These are phyloP conservation scores for Aureobasidium sp. DNA, from an alignment of 2,329 filamentous ascomycete species.

Conservation along the genomic window DNA sequence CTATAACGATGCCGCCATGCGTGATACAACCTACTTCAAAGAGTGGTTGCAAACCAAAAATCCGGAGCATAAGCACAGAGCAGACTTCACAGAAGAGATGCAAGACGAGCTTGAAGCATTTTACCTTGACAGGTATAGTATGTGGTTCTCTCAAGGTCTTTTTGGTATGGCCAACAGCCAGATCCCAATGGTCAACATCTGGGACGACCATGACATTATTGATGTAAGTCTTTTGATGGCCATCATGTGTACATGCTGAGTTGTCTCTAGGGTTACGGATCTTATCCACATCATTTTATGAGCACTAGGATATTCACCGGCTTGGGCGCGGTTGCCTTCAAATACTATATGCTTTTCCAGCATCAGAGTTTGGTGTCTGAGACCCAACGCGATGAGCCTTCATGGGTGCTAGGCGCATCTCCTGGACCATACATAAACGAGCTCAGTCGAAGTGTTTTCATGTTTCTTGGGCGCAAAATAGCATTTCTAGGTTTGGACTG, in stretches of 20 bases:
- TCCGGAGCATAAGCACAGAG: slow-evolving; percentile 68
- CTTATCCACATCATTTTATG: slow-evolving; percentile 90
- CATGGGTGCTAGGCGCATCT: slow-evolving; percentile 74
- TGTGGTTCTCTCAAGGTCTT: slow-evolving; percentile 94
- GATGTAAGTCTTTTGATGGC: slow-evolving; percentile 31
- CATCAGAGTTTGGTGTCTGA: slow-evolving; percentile 83
- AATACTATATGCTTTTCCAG: slow-evolving; percentile 98
- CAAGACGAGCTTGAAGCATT: slow-evolving; percentile 83
- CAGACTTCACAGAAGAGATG: slow-evolving; percentile 72
- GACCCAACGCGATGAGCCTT: slow-evolving; percentile 75
- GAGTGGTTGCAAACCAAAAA: slow-evolving; percentile 81
- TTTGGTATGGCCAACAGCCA: slow-evolving; percentile 90
- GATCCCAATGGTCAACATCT: slow-evolving; percentile 98
- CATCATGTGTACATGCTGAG: background rate
- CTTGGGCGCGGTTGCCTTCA: slow-evolving; percentile 85
- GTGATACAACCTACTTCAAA: slow-evolving; percentile 67
- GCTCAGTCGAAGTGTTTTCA: slow-evolving; percentile 75
- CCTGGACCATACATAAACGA: slow-evolving; percentile 89
- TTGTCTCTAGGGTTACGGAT: slow-evolving; percentile 70
- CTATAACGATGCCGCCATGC: slow-evolving; percentile 82
- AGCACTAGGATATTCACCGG: slow-evolving; percentile 82
- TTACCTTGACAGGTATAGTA: slow-evolving; percentile 80
- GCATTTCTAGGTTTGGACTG: slow-evolving; percentile 84
- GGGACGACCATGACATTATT: slow-evolving; percentile 73
- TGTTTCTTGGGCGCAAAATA: slow-evolving; percentile 71